phyloP scores from a whole-genome alignment of 805 yeast genomes.

The Torulaspora franciscae region DNA sequence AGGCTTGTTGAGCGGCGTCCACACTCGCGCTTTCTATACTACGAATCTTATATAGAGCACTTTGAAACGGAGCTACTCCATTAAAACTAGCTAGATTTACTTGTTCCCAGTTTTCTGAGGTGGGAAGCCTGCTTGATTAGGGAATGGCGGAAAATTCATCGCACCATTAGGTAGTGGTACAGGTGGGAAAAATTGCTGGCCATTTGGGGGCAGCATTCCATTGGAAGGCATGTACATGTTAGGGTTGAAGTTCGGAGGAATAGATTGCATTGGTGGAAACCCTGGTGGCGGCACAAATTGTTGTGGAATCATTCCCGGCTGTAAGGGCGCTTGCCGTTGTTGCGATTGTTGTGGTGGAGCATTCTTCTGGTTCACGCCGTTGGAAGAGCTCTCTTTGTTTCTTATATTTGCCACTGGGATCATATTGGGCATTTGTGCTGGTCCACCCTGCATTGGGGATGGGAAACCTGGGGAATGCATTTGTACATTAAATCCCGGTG shows the following conservation, averaged over 20 bases:
- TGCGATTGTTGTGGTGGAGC: not conserved
- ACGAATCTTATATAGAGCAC: constrained; percentile 4
- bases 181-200: constrained; percentile 24
- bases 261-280: constrained; percentile 26
- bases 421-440: constrained; percentile 10
- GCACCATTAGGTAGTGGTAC: constrained; percentile 20
- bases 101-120: constrained; percentile 9
- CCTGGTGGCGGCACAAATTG: constrained; percentile 32
- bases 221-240: constrained; percentile 24
- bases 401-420: constrained; percentile 6
- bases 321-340: constrained; percentile 12
- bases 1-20: constrained; percentile 2
- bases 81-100: constrained; percentile 5
- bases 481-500: constrained; percentile 21
- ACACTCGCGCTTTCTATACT: too few relatives aligned
- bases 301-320: constrained; percentile 19
- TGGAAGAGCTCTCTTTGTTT: not conserved
- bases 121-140: constrained; percentile 7
- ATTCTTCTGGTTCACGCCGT: not conserved
- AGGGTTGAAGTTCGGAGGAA: constrained; percentile 26
- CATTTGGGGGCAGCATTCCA: constrained; percentile 19
- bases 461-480: constrained; percentile 23
- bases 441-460: constrained; percentile 16
- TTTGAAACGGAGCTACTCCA: not conserved
- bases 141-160: constrained; percentile 12